Evolutionary conservation across 2,329 filamentous ascomycete genomes (phyloP), one percentile per base, ranked within the genome.

Genomic region (Fusarium domesticum): DNA sequence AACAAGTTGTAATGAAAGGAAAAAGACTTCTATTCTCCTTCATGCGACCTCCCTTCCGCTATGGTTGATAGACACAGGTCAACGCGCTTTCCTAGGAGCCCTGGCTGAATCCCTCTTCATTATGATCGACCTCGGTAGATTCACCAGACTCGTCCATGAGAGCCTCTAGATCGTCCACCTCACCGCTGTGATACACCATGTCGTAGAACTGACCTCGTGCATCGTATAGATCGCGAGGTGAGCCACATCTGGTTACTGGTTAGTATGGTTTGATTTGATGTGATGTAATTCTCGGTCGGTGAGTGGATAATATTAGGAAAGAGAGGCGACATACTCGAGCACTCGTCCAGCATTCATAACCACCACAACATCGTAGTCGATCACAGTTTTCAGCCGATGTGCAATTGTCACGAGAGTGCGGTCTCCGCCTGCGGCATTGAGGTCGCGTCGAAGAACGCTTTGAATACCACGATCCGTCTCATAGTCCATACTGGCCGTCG

Each of bases 401-500:
- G 77, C 78, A 49, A 82, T 79, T 3, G 77, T 79, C 16, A 82
- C 72, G 4, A 81, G 66, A 8, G 78, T 81, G 18, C 75, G 68
- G 18, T 71, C 71, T 10, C 68, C 62, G 5, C 67, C 70, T 1
- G 64, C 62, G 34, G 65, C 66, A 40, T 70, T 67, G 19, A 81
- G 69, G 50, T 78, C 76, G 7, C 66, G 61, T 14, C 76, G 68
- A 23, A 81, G 59, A 2, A 78, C 71, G n/a, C 64, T 63, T 61
- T 81, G 78, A 43, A 81, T 78, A 3, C 72, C 74, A 25, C 69
- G 66, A 47, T 81, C 78, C 18, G 78, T 80, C 58, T 77, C 73
- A 45, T 77, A 76, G 53, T 81, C 78, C 68, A 81, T 78, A 52
- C 75, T 79, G 18, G 77, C 77, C 3, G 78, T 81, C 8, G 78